Conservation (phyloP, 768 basidiomycete genomes). For the Mycena leptocephala region DNA sequence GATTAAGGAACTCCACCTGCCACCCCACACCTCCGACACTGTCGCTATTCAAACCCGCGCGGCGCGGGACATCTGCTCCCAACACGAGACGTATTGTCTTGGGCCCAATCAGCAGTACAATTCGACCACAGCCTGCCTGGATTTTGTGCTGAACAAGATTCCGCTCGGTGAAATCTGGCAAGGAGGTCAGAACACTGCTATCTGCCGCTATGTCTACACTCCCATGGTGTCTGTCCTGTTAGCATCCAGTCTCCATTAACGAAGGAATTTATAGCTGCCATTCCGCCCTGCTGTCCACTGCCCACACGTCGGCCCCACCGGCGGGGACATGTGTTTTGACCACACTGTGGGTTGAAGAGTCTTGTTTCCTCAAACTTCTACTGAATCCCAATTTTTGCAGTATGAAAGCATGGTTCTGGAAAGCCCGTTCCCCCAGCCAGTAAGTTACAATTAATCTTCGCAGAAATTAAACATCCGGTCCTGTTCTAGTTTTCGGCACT, state of each 20-base stretch:
- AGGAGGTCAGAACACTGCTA: constrained; percentile 14
- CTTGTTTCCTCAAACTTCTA: background rate
- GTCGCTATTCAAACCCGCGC: background rate
- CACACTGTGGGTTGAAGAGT: background rate
- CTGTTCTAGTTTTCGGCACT: background rate
- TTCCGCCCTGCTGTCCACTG: constrained; percentile 8
- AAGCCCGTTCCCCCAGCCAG: background rate
- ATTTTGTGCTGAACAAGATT: background rate
- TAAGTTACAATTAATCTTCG: background rate
- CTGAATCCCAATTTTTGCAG: background rate
- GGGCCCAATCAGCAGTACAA: constrained; percentile 2
- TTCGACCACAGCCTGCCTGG: background rate
- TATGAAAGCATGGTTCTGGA: background rate
- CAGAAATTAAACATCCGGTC: no score
- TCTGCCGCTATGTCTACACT: constrained; percentile 15
- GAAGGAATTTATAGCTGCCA: background rate
- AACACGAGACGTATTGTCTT: background rate
- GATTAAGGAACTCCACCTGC: constrained; percentile 2
- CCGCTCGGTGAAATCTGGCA: constrained; percentile 18
- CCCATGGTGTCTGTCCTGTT: background rate
- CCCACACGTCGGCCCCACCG: constrained; percentile 11
- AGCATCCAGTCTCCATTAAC: background rate
- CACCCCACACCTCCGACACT: background rate
- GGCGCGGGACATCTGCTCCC: constrained; percentile 4
- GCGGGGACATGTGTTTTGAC: constrained; percentile 18